Evolutionary conservation across 805 yeast genomes (phyloP), one percentile per base, ranked within the genome.

Genomic region (Candida xiaguanensis): DNA sequence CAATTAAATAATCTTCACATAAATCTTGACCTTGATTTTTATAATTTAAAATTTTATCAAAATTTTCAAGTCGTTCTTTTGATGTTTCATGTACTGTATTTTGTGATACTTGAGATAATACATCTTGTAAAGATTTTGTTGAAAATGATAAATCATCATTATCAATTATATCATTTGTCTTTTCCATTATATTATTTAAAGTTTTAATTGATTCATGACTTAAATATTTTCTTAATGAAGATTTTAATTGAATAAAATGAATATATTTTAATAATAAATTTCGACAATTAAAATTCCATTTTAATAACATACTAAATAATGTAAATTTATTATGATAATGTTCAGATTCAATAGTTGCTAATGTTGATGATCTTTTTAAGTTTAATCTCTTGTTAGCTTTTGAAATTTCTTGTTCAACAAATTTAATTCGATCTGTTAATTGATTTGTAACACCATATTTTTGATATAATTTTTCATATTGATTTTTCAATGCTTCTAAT

Each of bases 201-300:
- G 64, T 53, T 6, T 51, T 41, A 19, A 69, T 57, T 3, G 67
- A 54, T 23, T 62, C 70, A 43, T 56, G 61, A 3, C 67, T 57
- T 32, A 67, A 42, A 36, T 58, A 67, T 36, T 61, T 61, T 20
- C 43, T 37, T 34, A 63, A 46, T 24, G 47, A 47, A 12, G 55
- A 49, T 28, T 48, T 50, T 23, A 63, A 42, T 18, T 63, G 62
- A 11, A 67, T 64, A 35, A 61, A 62, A 45, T 65, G 69, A 40
- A 69, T 44, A 43, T 67, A 68, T 42, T 58, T 62, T 39, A 61
- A 45, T 13, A 65, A 41, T 6, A 47, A 41, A 32, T 69, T 63
- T 19, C 74, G 48, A 35, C 63, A 64, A 5, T 49, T 40, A 31
- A 55, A 58, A 44, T 69, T 68, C 74, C 74, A 69, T 41, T 68